Evolutionary conservation across 163 green algal genomes (phyloP), one percentile per base, ranked within the genome.

Genomic region (Coccomyxa subellipsoidea): DNA sequence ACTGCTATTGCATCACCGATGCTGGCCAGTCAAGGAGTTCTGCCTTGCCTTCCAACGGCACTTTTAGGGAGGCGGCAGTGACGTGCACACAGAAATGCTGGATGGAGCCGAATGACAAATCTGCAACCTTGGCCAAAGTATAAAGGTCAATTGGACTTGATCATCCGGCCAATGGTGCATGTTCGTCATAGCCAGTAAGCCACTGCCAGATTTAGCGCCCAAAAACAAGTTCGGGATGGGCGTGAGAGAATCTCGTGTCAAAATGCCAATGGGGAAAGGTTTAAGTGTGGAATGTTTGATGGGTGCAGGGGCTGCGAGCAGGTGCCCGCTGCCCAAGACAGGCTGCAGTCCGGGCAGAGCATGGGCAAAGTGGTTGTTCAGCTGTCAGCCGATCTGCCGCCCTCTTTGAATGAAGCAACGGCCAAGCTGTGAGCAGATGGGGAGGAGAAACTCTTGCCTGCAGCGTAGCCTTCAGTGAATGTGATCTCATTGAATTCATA

Each of bases 351-450:
- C 12, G 95, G 95, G 12, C 35, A 82, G 1, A 95, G 90, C 76
- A 77, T 90, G 75, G 94, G 94, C 77, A 98, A 98, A 87, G 92
- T 97, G 80, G 87, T 93, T 70, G 87, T 95, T 79, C 87, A 91
- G 78, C 38, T 95, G 59, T n/a, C 83, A 9, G 36, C 69, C 39
- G 40, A 82, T 4, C n/a, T 84, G 40, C 85, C 85, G 34, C 31
- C 84, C 10, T 27, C n/a, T 38, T 32, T 27, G 47, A 1, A 27
- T 35, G n/a, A 31, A 29, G n/a, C 72, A 15, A 10, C 32, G n/a
- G 32, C 72, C 40, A 79, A 79, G 72, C 72, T 79, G n/a, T 79
- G 37, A 79, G 4, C 47, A 59, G 3, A 2, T 59, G 47, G n/a
- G n/a, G n/a, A n/a, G n/a, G n/a, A n/a, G n/a, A n/a, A n/a, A n/a